Base-by-base conservation (phyloP, 164 flowering plant genomes). In the Piper longum region DNA sequence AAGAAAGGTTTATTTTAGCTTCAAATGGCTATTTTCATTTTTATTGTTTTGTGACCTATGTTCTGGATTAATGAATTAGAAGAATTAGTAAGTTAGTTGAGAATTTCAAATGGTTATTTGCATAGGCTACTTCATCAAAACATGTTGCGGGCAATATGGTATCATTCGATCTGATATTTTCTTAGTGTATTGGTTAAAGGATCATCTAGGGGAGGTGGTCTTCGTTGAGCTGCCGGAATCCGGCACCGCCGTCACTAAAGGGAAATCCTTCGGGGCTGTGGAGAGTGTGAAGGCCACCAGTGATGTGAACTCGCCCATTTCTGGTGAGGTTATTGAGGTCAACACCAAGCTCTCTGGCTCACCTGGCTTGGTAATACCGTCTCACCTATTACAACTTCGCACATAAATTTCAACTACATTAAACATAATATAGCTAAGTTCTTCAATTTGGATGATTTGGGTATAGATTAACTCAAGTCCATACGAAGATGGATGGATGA, bases 251-350 rank as follows among this genome's bases (percentile, higher is more conserved):
- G 95, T 88, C 0, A 14, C 77, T 7, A 70, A 83, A 68, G 96
- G 85, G 0, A 40, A 62, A 2, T 43, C 85, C 71, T 87, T 90
- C 74, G 99, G 97, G 67, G 89, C 92, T 3, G 99, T 93, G 41
- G 99, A 93, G 69, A 93, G 99, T 84, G 99, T 93, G 4, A 93
- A 93, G 75, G 99, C 99, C 64, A 93, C 95, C 14, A 90, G 99
- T 79, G 99, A 90, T 72, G 67, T 93, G 14, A 88, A 85, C 67
- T 88, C 95, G 11, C 99, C 99, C 3, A 73, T 93, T 73, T 88
- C 97, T 3, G 99, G 99, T 9, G 88, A 90, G 69, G 67, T 93
- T 64, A 78, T 88, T 44, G 96, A 88, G 77, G 80, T 93, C 66
- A 93, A 93, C 71, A 7, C 84, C 1, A 78, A 81, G 83, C 92